A percentile compares a stretch with the other conserved stretches of the same genome.
phyloP scores from a whole-genome alignment of 352 stramenopile genomes.

The Pythium brachiatum region DNA sequence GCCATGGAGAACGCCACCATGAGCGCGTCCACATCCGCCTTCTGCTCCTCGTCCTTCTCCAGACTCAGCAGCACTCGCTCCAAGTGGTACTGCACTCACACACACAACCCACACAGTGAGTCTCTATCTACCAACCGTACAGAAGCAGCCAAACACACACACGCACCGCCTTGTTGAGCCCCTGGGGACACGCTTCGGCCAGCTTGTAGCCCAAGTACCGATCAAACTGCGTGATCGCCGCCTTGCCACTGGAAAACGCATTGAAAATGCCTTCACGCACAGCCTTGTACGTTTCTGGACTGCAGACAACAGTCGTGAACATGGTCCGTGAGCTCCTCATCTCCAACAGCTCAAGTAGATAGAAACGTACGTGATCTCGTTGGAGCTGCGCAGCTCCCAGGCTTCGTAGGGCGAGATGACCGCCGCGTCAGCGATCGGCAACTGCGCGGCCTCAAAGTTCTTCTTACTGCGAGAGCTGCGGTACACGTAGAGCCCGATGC shows the following conservation, averaged over 20 bases:
- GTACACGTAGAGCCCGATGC: constrained; percentile 74
- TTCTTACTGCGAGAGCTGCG: constrained; percentile 69
- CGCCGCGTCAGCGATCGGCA: constrained; percentile 64
- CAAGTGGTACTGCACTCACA: constrained; percentile 54
- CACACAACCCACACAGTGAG: neutral
- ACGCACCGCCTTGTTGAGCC: constrained; percentile 55
- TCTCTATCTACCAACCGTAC: neutral
- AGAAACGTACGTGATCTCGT: constrained; percentile 66
- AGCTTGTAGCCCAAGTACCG: constrained; percentile 77
- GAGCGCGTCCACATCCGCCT: constrained; percentile 64
- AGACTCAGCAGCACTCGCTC: constrained; percentile 77
- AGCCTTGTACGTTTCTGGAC: constrained; percentile 47
- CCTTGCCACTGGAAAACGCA: constrained; percentile 65
- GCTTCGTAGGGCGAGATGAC: constrained; percentile 85
- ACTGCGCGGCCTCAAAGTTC: constrained; percentile 74
- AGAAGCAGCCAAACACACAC: neutral
- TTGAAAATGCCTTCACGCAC: constrained; percentile 44
- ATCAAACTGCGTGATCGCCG: constrained; percentile 73
- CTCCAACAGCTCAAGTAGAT: neutral
- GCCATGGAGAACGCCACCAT: constrained; percentile 83
- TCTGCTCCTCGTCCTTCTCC: constrained; percentile 46
- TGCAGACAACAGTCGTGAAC: constrained; percentile 14
- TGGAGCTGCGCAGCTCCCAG: constrained; percentile 78
- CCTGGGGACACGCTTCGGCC: constrained; percentile 46
- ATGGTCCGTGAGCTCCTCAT: no score